Conservation (phyloP, 2,329 filamentous ascomycete species). For the Xylariaceae sp. region DNA sequence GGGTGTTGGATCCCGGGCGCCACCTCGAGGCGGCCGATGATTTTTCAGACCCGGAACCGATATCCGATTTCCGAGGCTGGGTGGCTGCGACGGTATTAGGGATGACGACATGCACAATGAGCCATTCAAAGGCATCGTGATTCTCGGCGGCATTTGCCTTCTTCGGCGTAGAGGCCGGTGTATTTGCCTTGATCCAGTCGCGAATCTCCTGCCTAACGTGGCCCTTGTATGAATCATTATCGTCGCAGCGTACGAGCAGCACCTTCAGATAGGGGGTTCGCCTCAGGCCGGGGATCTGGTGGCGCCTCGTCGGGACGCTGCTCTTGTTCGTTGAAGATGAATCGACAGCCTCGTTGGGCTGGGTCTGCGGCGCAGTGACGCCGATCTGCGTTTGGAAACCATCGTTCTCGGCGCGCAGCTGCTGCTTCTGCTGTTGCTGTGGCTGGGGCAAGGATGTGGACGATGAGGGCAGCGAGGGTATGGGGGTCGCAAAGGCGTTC, state of each 20-base stretch:
- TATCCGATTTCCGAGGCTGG: slow-evolving; percentile 61
- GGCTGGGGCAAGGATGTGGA: neutral
- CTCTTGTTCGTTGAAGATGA: slow-evolving; percentile 33
- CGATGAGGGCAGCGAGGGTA: slow-evolving; percentile 35
- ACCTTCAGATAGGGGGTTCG: slow-evolving; percentile 93
- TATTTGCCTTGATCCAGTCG: slow-evolving; percentile 85
- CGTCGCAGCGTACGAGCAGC: slow-evolving; percentile 85
- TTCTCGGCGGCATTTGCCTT: slow-evolving; percentile 72
- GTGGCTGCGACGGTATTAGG: slow-evolving; percentile 78
- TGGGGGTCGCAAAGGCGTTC: slow-evolving; percentile 35
- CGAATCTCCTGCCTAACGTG: slow-evolving; percentile 72
- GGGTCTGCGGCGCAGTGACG: slow-evolving; percentile 12
- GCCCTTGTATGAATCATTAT: slow-evolving; percentile 89
- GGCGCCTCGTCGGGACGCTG: slow-evolving; percentile 57
- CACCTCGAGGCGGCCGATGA: slow-evolving; percentile 62
- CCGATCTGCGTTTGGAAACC: slow-evolving; percentile 56
- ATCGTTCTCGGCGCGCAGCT: slow-evolving; percentile 45
- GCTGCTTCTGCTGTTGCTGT: slow-evolving; percentile 14
- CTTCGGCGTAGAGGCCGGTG: slow-evolving; percentile 55
- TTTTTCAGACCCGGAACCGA: slow-evolving; percentile 57
- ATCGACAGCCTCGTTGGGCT: slow-evolving; percentile 39
- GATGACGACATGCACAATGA: slow-evolving; percentile 87
- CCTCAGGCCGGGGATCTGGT: slow-evolving; percentile 91
- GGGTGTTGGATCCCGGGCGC: slow-evolving; percentile 72
- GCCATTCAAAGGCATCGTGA: slow-evolving; percentile 94